Evolutionary conservation across 768 basidiomycete genomes (phyloP), one percentile per base, ranked within the genome.

Genomic region (Pulveroboletus sp.): DNA sequence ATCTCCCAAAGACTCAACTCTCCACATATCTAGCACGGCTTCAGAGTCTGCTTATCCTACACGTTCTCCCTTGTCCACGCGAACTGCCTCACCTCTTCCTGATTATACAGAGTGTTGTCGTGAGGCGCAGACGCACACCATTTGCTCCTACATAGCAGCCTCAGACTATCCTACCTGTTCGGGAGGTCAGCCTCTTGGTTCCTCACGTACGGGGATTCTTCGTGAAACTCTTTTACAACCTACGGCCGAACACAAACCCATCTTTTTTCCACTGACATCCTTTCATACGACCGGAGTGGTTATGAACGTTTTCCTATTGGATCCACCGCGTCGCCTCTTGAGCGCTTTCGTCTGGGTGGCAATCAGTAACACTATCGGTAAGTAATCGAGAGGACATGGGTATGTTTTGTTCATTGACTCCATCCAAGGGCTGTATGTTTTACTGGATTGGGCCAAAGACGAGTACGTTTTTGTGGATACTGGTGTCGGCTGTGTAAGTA

Each of bases 271-370:
- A 43, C 74, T 85, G n/a, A 78, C 82, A 15, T 72, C 76, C 10
- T 87, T 86, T 58, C 76, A 76, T 54, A 85, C 81, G 0, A 72
- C 74, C 0, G 85, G 85, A 4, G 77, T 82, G 11, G 85, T 87
- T 11, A 86, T 87, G 83, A 86, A 86, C 56, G 80, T 88, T 24
- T 88, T 87, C 60, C 71, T 88, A 21, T 74, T 88, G 27, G 85
- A 87, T 57, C 83, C 85, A 0, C 72, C 76, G 5, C 72, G 74
- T 39, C 70, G 81, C 37, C 66, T 87, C 17, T 60, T 86, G 38
- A 81, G 81, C 9, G 85, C 83, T 5, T 87, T 86, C 53, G 77
- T 87, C n/a, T 86, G 81, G 80, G 72, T 82, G 5, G 71, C 80
- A 15, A 70, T 68, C 17, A 69, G 66, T 27, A 68, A 69, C 35